Conservation (phyloP, 2,329 filamentous ascomycete genomes). For the Parasarocladium wereldwijsianum region DNA sequence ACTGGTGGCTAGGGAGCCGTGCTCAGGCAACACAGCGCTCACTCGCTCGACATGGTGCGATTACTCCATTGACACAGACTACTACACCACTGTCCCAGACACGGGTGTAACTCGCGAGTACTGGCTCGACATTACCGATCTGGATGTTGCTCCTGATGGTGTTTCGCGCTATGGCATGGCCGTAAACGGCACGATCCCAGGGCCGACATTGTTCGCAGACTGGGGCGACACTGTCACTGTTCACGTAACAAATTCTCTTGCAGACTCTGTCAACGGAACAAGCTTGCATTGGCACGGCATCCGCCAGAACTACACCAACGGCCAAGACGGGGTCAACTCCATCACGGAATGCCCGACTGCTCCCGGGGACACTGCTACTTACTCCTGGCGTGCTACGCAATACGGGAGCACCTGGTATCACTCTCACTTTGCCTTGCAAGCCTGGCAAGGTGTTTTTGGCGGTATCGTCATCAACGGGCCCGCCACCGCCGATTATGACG, state of each 20-base stretch:
- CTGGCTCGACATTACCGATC: constrained; percentile 25
- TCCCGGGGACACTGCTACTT: constrained; percentile 36
- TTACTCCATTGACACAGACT: constrained; percentile 32
- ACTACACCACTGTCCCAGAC: constrained; percentile 21
- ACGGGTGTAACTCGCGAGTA: constrained; percentile 37
- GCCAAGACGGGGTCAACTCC: constrained; percentile 39
- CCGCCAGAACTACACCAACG: constrained; percentile 36
- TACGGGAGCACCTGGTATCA: constrained; percentile 47
- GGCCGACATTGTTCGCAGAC: constrained; percentile 39
- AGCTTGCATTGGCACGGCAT: constrained; percentile 50
- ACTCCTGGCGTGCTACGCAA: constrained; percentile 39
- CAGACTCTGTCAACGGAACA: constrained; percentile 34
- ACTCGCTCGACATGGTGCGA: constrained; percentile 28
- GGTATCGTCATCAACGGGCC: constrained; percentile 48
- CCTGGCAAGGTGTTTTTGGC: constrained; percentile 42
- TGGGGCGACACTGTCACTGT: constrained; percentile 35
- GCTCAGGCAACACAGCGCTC: constrained; percentile 15
- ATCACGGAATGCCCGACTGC: constrained; percentile 36
- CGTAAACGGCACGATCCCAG: constrained; percentile 44
- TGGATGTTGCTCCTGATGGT: constrained; percentile 29
- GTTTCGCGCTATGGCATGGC: constrained; percentile 24
- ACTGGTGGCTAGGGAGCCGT: constrained; percentile 6
- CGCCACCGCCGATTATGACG: constrained; percentile 42
- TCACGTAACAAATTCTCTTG: constrained; percentile 35
- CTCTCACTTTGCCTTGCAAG: constrained; percentile 36